A percentile compares a stretch with the other conserved stretches of the same genome.
phyloP scores from a whole-genome alignment of 192 early-diverging fungal genomes.

The Gamsiella multidivaricata region DNA sequence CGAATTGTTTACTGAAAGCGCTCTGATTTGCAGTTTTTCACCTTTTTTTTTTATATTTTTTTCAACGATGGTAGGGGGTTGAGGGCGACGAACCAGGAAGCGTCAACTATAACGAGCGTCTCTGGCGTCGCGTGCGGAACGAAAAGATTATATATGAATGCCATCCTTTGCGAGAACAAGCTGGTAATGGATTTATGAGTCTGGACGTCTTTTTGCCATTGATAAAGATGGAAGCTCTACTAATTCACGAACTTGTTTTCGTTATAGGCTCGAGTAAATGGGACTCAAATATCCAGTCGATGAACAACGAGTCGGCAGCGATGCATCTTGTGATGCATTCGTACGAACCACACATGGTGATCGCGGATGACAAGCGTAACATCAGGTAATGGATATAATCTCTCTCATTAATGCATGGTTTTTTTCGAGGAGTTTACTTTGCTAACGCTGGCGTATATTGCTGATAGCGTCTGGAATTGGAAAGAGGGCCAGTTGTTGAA shows the following conservation, averaged over 20 bases:
- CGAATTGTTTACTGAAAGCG: background rate
- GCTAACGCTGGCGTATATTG: background rate
- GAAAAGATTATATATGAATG: constrained; percentile 67
- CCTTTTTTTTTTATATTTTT: background rate
- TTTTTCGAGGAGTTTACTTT: too few species aligned
- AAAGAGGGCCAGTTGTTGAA: constrained; percentile 69
- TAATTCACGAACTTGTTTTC: too few species aligned
- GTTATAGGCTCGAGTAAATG: constrained; percentile 69
- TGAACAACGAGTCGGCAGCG: constrained; percentile 65
- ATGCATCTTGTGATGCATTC: constrained; percentile 79
- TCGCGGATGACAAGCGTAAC: constrained; percentile 76
- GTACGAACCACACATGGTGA: constrained; percentile 86
- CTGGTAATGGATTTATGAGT: constrained; percentile 53
- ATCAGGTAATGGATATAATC: constrained; percentile 69
- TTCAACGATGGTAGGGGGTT: constrained; percentile 53
- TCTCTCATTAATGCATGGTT: too few species aligned
- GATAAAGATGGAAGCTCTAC: background rate
- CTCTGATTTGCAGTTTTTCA: background rate
- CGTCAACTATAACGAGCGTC: constrained; percentile 74
- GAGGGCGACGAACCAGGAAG: constrained; percentile 88
- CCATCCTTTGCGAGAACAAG: constrained; percentile 61
- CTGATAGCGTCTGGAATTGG: constrained; percentile 79
- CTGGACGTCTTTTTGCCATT: background rate
- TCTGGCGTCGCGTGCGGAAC: constrained; percentile 79
- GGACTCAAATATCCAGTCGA: constrained; percentile 62